Evolutionary conservation across 805 yeast genomes (phyloP), one percentile per base, ranked within the genome.

Genomic region (Komagataella pastoris): DNA sequence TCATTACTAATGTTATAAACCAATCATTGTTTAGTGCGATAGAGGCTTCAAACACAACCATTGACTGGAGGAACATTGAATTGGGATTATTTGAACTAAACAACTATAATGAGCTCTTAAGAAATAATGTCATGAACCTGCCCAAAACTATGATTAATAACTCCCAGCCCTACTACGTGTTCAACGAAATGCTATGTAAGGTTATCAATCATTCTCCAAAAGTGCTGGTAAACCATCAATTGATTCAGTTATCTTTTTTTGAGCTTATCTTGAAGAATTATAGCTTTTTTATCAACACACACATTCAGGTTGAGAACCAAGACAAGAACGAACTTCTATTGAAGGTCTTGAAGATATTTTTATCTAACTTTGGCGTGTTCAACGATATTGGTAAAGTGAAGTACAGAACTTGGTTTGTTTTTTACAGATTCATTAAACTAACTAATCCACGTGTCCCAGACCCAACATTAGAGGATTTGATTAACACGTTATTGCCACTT

Each of bases 341-440:
- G 54, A 76, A 82, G 54, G 79, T 88, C 17, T 70, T 91, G 53
- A 85, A 86, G 58, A 76, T 86, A 19, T 91, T 93, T 62, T 79
- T 88, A 47, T 80, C 93, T 17, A 81, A 81, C 43, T 75, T 83
- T 58, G 98, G 97, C 14, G 77, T 91, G 55, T 89, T 88, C 65
- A 88, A 84, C 66, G 71, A 74, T 4, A 73, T 76, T 57, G 84
- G 77, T 53, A 84, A 80, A 55, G 97, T 90, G 3, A 81, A 89
- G 59, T 73, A 80, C 52, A 81, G 97, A 64, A 76, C 95, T 46
- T 93, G 98, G 97, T 91, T 88, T 64, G 71, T 90, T 56, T 88
- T 91, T 59, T 83, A 83, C 60, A 77, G 95, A 63, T 86, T 90
- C 60, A 75, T 89, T 54, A 88, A 85, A 62, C 70, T 84, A 48